These are phyloP conservation scores for Aspergillus nidulans DNA, from an alignment of 495 filamentous ascomycete genomes.

Conservation along the genomic window DNA sequence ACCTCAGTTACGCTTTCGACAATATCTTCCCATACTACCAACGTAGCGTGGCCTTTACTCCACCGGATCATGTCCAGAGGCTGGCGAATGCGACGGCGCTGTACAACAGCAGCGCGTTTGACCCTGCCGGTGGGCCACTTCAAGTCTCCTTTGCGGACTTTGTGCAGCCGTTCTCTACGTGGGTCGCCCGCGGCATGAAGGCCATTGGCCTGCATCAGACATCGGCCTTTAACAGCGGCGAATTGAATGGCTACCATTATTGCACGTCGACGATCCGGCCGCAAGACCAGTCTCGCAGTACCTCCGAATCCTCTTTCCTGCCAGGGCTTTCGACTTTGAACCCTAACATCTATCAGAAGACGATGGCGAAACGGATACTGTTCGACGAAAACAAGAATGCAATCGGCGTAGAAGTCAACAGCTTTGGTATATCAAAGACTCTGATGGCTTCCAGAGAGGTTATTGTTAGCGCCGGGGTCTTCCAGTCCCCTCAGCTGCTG, in stretches of 20 bases:
- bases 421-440: slow-evolving; percentile 5
- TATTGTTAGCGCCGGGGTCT: slow-evolving; percentile 50
- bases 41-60: slow-evolving; percentile 47
- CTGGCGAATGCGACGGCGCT: slow-evolving; percentile 38
- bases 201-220: slow-evolving; percentile 35
- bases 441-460: slow-evolving; percentile 46
- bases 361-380: slow-evolving; percentile 41
- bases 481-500: slow-evolving; percentile 50
- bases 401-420: slow-evolving; percentile 12
- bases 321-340: background rate
- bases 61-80: slow-evolving; percentile 36
- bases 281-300: slow-evolving; percentile 29
- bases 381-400: slow-evolving; percentile 24
- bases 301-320: slow-evolving; percentile 35
- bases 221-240: slow-evolving; percentile 39
- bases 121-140: slow-evolving; percentile 37
- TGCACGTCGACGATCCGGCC: slow-evolving; percentile 37
- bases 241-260: slow-evolving; percentile 37
- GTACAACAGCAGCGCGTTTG: slow-evolving; percentile 37
- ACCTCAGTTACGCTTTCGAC: slow-evolving; percentile 50
- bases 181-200: slow-evolving; percentile 30
- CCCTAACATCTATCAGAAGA: slow-evolving; percentile 30
- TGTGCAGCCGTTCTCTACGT: slow-evolving; percentile 40
- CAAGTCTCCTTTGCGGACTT: slow-evolving; percentile 50
- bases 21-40: slow-evolving; percentile 52